These are phyloP conservation scores for Cladosporium sp. DNA, from an alignment of 2,329 filamentous ascomycete species.

Conservation along the genomic window DNA sequence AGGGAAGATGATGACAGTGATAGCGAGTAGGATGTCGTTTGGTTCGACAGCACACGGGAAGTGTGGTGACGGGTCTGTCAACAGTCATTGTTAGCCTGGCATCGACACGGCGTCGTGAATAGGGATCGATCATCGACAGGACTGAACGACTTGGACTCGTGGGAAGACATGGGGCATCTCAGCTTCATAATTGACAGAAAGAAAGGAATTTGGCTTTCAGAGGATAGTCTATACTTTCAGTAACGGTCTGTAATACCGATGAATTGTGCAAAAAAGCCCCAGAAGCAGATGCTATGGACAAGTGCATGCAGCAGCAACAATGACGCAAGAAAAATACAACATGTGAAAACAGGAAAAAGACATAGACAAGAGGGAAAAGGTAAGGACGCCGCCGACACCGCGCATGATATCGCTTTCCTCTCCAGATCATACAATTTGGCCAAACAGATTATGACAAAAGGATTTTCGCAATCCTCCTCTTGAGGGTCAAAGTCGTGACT, in stretches of 20 bases:
- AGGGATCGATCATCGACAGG: neutral
- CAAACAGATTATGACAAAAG: neutral
- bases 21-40: neutral
- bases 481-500: neutral
- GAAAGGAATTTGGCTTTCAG: neutral
- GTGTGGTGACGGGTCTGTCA: neutral
- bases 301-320: neutral
- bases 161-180: neutral
- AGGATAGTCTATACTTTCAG: constrained; percentile 3
- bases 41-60: neutral
- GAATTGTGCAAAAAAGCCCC: neutral
- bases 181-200: neutral
- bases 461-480: neutral
- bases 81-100: neutral
- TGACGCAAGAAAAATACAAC: neutral
- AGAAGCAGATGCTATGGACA: neutral
- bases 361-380: neutral
- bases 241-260: constrained; percentile 7
- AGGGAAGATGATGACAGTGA: neutral
- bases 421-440: constrained; percentile 1
- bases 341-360: neutral
- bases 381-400: neutral
- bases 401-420: constrained; percentile 4
- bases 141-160: neutral
- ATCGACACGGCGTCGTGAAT: neutral